phyloP scores from a whole-genome alignment of 176 grass and related monocot genomes.

The Bothriochloa decipiens region DNA sequence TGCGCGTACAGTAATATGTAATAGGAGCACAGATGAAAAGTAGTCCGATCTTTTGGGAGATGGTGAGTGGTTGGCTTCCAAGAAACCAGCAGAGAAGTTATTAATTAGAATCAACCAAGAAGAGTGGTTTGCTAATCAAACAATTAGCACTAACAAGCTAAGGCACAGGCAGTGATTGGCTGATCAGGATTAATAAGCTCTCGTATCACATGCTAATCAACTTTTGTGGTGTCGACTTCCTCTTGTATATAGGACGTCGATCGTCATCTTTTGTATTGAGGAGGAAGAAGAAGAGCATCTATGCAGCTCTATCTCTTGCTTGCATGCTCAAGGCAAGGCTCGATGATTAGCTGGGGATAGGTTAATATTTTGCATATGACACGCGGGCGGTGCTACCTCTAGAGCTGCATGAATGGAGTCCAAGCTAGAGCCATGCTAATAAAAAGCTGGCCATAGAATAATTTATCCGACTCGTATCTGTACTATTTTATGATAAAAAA shows the following conservation, averaged over 20 bases:
- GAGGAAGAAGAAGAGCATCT: not conserved
- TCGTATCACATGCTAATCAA: constrained; percentile 33
- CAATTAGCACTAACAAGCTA: not conserved
- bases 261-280: too few species aligned
- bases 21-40: not conserved
- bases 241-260: too few species aligned
- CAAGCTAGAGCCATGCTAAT: too few species aligned
- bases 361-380: too few species aligned
- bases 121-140: constrained; percentile 19
- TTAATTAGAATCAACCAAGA: not conserved
- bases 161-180: not conserved
- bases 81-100: constrained; percentile 18
- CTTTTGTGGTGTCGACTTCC: constrained; percentile 38
- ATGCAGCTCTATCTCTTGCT: not conserved
- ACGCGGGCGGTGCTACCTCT: too few species aligned
- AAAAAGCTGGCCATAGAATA: too few species aligned
- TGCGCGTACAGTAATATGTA: not conserved
- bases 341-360: too few species aligned
- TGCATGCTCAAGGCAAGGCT: not conserved
- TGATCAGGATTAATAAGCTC: not conserved
- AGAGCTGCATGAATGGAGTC: too few species aligned
- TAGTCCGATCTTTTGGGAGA: constrained; percentile 30
- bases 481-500: too few species aligned
- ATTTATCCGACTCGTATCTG: too few species aligned
- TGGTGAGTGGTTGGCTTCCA: constrained; percentile 41